Evolutionary conservation across 768 basidiomycete genomes (phyloP), one percentile per base, ranked within the genome.

Genomic region (Boletus sp.): DNA sequence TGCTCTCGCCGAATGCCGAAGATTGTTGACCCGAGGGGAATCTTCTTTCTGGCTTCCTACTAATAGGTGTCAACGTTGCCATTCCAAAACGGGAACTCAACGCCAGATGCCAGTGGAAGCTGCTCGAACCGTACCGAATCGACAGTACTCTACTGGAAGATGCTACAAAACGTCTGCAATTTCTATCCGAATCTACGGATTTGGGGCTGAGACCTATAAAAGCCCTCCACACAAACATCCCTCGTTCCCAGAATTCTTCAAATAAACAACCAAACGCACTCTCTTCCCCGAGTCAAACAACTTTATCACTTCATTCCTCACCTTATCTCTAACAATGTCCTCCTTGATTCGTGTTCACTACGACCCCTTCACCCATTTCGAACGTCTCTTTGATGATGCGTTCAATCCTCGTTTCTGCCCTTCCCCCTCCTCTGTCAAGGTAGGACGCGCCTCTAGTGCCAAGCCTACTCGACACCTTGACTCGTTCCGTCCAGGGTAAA

Each of bases 341-440:
- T 54, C 52, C 15, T 40, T 63, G 47, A 50, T 45, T n/a, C 53
- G 15, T n/a, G 55, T 41, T 41, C 39, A 47, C 35, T 63, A 54
- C 17, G 47, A 47, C 44, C 51, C 54, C 9, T 30, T n/a, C 17
- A 14, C 29, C 29, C 7, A 30, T 1, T 47, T 47, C 29, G 45
- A 32, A 17, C 29, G 45, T n/a, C 30, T 32, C 8, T 47, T 47
- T n/a, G 45, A 47, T 9, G 45, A 47, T n/a, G 29, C 45, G 17
- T 47, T 32, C 29, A 47, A 47, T n/a, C 28, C 45, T 6, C 45
- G 45, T 20, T 12, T 32, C 18, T 47, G 45, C 30, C 29, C 29
- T 11, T 45, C 20, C 10, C n/a, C n/a, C 40, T n/a, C 40, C 18
- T 10, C 24, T 24, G 24, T 24, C 24, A 3, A 24, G 33, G 4